These are phyloP conservation scores for Berkeleyomyces rouxiae DNA, from an alignment of 2,329 filamentous ascomycete genomes.

Conservation along the genomic window DNA sequence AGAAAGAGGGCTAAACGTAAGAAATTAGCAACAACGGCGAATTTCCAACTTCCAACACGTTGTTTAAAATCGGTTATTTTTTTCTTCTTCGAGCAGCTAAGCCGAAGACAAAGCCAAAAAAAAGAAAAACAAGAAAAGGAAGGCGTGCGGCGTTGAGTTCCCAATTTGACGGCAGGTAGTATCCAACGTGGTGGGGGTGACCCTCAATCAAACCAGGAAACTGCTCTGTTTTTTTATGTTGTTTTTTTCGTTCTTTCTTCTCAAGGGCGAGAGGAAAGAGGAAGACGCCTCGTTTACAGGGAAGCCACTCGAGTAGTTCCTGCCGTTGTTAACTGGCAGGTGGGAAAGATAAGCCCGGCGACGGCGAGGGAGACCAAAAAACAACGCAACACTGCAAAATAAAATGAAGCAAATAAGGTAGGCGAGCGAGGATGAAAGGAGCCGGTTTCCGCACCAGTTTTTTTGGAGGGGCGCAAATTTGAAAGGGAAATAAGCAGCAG, in stretches of 20 bases:
- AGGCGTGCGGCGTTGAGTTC: not conserved
- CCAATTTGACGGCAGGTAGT: not conserved
- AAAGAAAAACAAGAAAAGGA: not conserved
- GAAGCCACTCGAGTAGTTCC: not conserved
- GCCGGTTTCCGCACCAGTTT: not conserved
- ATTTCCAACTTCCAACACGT: not conserved
- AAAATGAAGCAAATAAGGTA: not conserved
- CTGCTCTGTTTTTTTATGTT: not conserved
- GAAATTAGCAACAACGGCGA: not conserved
- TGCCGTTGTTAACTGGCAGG: not conserved
- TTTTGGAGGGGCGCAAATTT: not conserved
- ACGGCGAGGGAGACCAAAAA: not conserved
- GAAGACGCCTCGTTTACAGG: not conserved
- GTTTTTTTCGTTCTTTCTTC: not conserved
- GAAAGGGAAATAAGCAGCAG: not conserved
- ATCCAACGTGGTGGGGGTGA: not conserved
- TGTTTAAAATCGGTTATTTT: not conserved
- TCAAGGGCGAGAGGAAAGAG: not conserved
- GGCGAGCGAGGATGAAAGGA: not conserved
- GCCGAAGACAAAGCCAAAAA: not conserved
- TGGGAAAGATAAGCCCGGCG: not conserved
- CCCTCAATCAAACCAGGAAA: not conserved
- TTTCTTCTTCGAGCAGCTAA: not conserved
- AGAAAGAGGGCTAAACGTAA: not conserved
- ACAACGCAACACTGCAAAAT: not conserved